Evolutionary conservation across 2,329 filamentous ascomycete species (phyloP), one percentile per base, ranked within the genome.

Genomic region (Knufia petricola): DNA sequence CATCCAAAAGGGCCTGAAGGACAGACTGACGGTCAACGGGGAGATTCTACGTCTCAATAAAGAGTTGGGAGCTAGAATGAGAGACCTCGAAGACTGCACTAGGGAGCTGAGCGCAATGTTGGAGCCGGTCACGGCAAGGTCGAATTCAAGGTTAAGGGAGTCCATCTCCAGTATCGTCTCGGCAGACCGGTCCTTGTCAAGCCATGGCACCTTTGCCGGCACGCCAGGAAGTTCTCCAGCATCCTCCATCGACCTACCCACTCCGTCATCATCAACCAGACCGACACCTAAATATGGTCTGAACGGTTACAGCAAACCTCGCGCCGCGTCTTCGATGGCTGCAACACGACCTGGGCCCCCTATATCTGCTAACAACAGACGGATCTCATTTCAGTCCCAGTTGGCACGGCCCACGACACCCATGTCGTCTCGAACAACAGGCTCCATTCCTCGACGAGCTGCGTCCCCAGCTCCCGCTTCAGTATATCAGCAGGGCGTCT

Each of bases 21-120:
- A 96, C 61, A 81, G 92, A n/a, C 73, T 95, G 43, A 96, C 92
- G 0, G 87, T 96, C 48, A 96, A 98, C 61, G 92, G 92, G 38
- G 92, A 96, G 66, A 92, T 96, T 53, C 67, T 96, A 23, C 80
- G 88, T 38, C 72, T 96, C 26, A 84, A 95, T 60, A 78, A 81
- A 4, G 89, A 96, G 59, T 84, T 95, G 70, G 82, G 87, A 60
- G 74, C 79, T n/a, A 82, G 84, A 59, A 94, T 89, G 79, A 78
- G 83, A 55, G 76, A 78, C 3, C 70, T 95, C 45, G 87, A 88
- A 61, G 74, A 76, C 12, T 79, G 85, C 53, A 90, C 92, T 70
- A 76, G 72, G 50, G 84, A 89, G 3, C 81, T 92, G 69, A 87
- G 95, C 63, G 62, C 74, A 4, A 69, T 78, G 13, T 64, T 96